Evolutionary conservation across 768 basidiomycete genomes (phyloP).

Genomic region (Daedaleopsis nitida): DNA sequence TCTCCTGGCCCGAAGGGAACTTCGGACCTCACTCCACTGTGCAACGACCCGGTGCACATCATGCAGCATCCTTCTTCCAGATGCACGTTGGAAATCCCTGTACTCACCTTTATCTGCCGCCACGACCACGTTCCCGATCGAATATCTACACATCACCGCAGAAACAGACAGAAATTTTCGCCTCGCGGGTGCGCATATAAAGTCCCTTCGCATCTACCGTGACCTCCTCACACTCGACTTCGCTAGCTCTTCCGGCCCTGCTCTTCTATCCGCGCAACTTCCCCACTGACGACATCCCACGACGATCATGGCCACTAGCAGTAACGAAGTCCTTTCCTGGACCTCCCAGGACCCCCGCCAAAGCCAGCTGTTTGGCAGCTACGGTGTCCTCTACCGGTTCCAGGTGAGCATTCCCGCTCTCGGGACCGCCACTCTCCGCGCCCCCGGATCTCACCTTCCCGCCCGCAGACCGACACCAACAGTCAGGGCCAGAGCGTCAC

Average conservation of each 20-base stretch:
- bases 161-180: constrained; percentile 51
- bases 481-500: constrained; percentile 71
- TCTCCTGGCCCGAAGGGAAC: constrained; percentile 54
- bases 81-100: constrained; percentile 69
- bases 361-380: constrained; percentile 79
- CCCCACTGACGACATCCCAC: constrained; percentile 29
- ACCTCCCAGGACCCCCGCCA: constrained; percentile 85
- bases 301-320: constrained; percentile 45
- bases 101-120: constrained; percentile 75
- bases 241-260: constrained; percentile 21
- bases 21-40: constrained; percentile 73
- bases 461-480: constrained; percentile 61
- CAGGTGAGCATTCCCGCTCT: constrained; percentile 48
- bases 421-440: constrained; percentile 18
- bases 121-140: constrained; percentile 79
- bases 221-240: constrained; percentile 17
- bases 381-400: constrained; percentile 82
- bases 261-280: constrained; percentile 17
- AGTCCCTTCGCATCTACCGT: constrained; percentile 29
- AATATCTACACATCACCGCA: constrained; percentile 53
- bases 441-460: constrained; percentile 29
- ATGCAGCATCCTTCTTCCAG: constrained; percentile 65
- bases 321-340: constrained; percentile 75
- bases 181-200: constrained; percentile 52
- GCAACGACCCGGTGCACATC: constrained; percentile 56